Percentiles rank a stretch among this genome's conserved stretches.
phyloP scores from a whole-genome alignment of 2,329 filamentous ascomycete genomes.

The Hypomyces perniciosus region DNA sequence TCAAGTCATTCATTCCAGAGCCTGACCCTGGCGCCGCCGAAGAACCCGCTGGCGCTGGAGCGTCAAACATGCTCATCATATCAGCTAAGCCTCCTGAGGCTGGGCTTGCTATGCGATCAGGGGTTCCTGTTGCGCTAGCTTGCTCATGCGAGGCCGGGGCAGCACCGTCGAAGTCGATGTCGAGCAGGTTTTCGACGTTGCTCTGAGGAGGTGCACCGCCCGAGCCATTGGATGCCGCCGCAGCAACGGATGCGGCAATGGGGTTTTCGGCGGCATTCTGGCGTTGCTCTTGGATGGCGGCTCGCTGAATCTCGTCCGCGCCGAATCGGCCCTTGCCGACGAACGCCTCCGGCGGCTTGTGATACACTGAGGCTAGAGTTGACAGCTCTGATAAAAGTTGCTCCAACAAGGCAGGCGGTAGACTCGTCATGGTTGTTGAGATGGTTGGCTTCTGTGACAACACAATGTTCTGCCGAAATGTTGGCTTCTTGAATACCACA shows the following conservation, averaged over 20 bases:
- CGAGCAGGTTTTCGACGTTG: slow-evolving; percentile 90
- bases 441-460: slow-evolving; percentile 93
- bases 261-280: slow-evolving; percentile 92
- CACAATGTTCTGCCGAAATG: slow-evolving; percentile 60
- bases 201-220: slow-evolving; percentile 51
- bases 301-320: slow-evolving; percentile 88
- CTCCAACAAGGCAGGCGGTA: slow-evolving; percentile 78
- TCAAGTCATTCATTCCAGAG: slow-evolving; percentile 70
- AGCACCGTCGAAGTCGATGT: slow-evolving; percentile 92
- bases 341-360: slow-evolving; percentile 98
- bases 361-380: slow-evolving; percentile 93
- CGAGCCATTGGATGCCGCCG: slow-evolving; percentile 60
- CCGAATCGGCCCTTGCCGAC: slow-evolving; percentile 91
- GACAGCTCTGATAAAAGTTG: slow-evolving; percentile 88
- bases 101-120: slow-evolving; percentile 63
- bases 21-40: slow-evolving; percentile 31
- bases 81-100: slow-evolving; percentile 50
- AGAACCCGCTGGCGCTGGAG: slow-evolving; percentile 47
- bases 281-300: slow-evolving; percentile 92
- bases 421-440: slow-evolving; percentile 83
- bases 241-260: slow-evolving; percentile 76
- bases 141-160: slow-evolving; percentile 79
- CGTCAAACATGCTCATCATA: slow-evolving; percentile 66
- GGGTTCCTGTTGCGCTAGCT: slow-evolving; percentile 51
- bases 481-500: not conserved